These are phyloP conservation scores for Cornus kousa DNA, from an alignment of 148 eudicot genomes.

Conservation along the genomic window DNA sequence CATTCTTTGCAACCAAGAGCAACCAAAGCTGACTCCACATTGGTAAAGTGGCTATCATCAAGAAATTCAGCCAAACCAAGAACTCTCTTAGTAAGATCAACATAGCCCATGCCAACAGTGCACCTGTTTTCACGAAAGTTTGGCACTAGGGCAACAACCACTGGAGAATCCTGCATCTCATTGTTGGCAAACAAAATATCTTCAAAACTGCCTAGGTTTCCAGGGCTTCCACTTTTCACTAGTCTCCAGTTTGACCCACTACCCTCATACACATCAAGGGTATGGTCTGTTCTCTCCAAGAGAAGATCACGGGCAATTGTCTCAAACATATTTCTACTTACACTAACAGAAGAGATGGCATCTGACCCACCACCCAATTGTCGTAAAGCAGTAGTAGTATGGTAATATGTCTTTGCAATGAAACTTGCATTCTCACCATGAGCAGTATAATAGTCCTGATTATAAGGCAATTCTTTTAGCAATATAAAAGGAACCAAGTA, in stretches of 20 bases:
- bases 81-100: conserved; percentile 71
- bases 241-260: conserved; percentile 84
- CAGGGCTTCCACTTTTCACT: conserved; percentile 89
- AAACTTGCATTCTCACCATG: conserved; percentile 93
- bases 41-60: conserved; percentile 93
- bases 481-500: background rate
- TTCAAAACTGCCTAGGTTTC: conserved; percentile 92
- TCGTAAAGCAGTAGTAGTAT: conserved; percentile 82
- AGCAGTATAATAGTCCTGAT: conserved; percentile 89
- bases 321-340: conserved; percentile 93
- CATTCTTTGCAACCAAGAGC: conserved; percentile 97
- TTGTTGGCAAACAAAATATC: conserved; percentile 90
- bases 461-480: conserved; percentile 6
- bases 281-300: conserved; percentile 92
- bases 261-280: conserved; percentile 87
- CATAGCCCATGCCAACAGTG: conserved; percentile 72
- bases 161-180: conserved; percentile 99
- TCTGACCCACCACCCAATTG: conserved; percentile 80
- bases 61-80: conserved; percentile 76
- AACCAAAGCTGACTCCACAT: conserved; percentile 83
- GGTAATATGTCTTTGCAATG: conserved; percentile 86
- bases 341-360: conserved; percentile 79
- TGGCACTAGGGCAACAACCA: conserved; percentile 64
- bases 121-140: conserved; percentile 73
- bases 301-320: conserved; percentile 83